These are phyloP conservation scores for Candolleomyces efflorescens DNA, from an alignment of 768 basidiomycete species.

Conservation along the genomic window DNA sequence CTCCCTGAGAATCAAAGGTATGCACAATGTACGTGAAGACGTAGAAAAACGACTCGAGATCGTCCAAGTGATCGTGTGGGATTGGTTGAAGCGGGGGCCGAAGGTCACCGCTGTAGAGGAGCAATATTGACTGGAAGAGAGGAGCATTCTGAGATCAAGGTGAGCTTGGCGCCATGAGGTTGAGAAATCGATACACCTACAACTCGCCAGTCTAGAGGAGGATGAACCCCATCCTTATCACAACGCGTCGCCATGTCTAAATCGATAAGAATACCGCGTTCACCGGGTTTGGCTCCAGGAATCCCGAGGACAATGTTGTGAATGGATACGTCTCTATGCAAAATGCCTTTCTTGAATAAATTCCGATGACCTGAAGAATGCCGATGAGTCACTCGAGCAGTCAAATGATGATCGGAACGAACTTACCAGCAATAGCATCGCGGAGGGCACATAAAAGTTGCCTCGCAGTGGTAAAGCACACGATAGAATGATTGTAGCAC, in stretches of 20 bases:
- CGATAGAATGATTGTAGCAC: neutral
- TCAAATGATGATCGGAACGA: too few species aligned
- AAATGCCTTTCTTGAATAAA: neutral
- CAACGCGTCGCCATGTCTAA: neutral
- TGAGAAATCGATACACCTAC: neutral
- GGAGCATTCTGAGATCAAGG: neutral
- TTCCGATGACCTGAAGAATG: neutral
- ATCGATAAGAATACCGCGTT: neutral
- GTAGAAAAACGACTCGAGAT: neutral
- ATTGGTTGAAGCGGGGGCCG: neutral
- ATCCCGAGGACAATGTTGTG: neutral
- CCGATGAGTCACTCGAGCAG: neutral
- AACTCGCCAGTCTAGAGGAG: neutral
- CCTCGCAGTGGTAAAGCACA: neutral
- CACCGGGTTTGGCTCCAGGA: neutral
- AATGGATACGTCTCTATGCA: neutral
- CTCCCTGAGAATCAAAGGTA: too few species aligned
- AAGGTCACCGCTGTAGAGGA: neutral
- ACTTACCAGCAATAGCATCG: neutral
- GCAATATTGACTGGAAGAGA: neutral
- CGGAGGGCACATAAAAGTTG: neutral
- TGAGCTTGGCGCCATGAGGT: neutral
- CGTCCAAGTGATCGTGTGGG: neutral
- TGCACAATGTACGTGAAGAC: neutral
- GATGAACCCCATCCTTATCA: too few species aligned